A percentile compares a stretch with the other conserved stretches of the same genome.
Evolutionary conservation across 2,329 filamentous ascomycete genomes (phyloP).

Genomic region (Beauveria varroae): DNA sequence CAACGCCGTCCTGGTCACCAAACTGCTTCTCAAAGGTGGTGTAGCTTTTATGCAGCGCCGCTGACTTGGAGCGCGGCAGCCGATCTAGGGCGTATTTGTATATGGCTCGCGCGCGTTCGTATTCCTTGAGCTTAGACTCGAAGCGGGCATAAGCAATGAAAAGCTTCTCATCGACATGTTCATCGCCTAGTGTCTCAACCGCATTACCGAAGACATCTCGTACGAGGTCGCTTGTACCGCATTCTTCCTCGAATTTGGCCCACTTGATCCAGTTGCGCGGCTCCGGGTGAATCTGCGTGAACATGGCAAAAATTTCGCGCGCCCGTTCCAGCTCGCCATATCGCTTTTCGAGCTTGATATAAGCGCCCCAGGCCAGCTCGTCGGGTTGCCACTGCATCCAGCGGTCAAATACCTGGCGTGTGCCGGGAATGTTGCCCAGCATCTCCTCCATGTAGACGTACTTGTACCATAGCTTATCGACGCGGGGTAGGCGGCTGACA

Average conservation of each 20-base stretch:
- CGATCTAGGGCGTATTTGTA: slow-evolving; percentile 96
- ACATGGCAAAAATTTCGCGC: slow-evolving; percentile 81
- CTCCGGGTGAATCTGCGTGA: slow-evolving; percentile 88
- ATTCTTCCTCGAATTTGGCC: slow-evolving; percentile 95
- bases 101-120: slow-evolving; percentile 86
- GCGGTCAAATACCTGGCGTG: slow-evolving; percentile 87
- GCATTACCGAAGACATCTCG: slow-evolving; percentile 85
- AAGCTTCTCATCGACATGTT: slow-evolving; percentile 91
- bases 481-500: slow-evolving; percentile 81
- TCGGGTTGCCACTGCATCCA: slow-evolving; percentile 99
- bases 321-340: slow-evolving; percentile 89
- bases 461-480: slow-evolving; percentile 98
- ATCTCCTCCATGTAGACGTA: slow-evolving; percentile 99
- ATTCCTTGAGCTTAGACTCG: slow-evolving; percentile 90
- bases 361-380: slow-evolving; percentile 89
- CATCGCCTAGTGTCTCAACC: slow-evolving; percentile 83
- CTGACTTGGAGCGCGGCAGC: slow-evolving; percentile 78
- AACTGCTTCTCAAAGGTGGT: slow-evolving; percentile 98
- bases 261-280: slow-evolving; percentile 98
- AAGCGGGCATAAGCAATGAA: slow-evolving; percentile 96
- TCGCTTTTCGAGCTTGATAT: slow-evolving; percentile 94
- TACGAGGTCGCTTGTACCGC: slow-evolving; percentile 83
- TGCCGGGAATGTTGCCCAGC: slow-evolving; percentile 86
- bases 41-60: slow-evolving; percentile 82
- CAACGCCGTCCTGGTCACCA: slow-evolving; percentile 85